These are phyloP conservation scores for Speleostelium caveatum DNA, from an alignment of 78 protist species.

Conservation along the genomic window DNA sequence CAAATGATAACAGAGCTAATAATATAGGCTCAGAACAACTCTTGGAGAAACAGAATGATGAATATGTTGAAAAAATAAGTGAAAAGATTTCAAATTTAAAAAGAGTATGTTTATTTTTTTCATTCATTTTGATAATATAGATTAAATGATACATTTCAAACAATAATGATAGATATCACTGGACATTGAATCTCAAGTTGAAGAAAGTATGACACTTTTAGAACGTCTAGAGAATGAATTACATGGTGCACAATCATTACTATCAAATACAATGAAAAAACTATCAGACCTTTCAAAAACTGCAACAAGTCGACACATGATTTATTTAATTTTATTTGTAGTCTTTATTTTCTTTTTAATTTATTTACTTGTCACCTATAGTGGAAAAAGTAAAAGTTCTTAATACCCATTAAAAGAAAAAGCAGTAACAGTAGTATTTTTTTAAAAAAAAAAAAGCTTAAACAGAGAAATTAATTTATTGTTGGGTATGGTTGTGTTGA, in stretches of 20 bases:
- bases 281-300: slow-evolving; percentile 47
- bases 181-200: slow-evolving; percentile 74
- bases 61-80: slow-evolving; percentile 7
- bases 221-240: slow-evolving; percentile 42
- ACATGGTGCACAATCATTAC: slow-evolving; percentile 26
- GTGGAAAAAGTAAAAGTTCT: not conserved
- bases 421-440: not conserved
- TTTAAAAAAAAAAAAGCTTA: not conserved
- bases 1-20: not conserved
- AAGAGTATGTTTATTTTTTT: slow-evolving; percentile 26
- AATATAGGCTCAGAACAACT: slow-evolving; percentile 54
- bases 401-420: not conserved
- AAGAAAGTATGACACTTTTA: slow-evolving; percentile 60
- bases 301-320: slow-evolving; percentile 72
- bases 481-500: not conserved
- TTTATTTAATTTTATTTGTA: slow-evolving; percentile 37
- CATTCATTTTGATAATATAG: not conserved
- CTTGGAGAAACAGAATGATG: slow-evolving; percentile 53
- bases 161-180: slow-evolving; percentile 21
- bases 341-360: slow-evolving; percentile 52
- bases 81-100: slow-evolving; percentile 34
- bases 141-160: not conserved
- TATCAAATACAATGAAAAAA: slow-evolving; percentile 71
- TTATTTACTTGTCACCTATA: no score
- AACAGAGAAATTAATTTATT: not conserved